phyloP scores from a whole-genome alignment of 139 green algal species.

The Zygnema cylindricum region DNA sequence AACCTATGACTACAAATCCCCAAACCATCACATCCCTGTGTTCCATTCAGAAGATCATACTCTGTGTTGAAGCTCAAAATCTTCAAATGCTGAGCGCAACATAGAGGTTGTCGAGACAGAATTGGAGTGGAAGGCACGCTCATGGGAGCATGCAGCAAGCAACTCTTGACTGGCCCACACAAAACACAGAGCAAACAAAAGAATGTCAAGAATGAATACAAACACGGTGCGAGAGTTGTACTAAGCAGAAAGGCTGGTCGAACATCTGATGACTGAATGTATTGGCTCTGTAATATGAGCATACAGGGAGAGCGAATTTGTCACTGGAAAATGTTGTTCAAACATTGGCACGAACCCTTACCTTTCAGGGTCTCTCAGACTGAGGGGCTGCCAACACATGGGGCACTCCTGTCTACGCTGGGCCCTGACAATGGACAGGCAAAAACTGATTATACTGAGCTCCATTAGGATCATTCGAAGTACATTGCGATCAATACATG shows the following conservation, averaged over 20 bases:
- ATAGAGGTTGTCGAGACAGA: background rate
- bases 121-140: background rate
- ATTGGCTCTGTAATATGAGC: background rate
- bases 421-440: too few species aligned
- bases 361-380: constrained; percentile 51
- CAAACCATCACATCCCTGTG: too few species aligned
- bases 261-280: background rate
- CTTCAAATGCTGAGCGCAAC: constrained; percentile 15
- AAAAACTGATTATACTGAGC: too few species aligned
- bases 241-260: background rate
- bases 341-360: too few species aligned
- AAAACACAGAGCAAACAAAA: background rate
- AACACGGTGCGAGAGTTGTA: background rate
- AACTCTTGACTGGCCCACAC: constrained; percentile 10
- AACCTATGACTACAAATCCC: too few species aligned
- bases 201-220: background rate
- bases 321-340: background rate
- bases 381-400: constrained; percentile 49
- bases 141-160: constrained; percentile 14
- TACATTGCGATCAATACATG: too few species aligned
- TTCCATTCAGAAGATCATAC: too few species aligned
- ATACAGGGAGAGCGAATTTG: background rate
- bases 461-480: too few species aligned
- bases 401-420: constrained; percentile 50
- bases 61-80: constrained; percentile 11